phyloP scores from a whole-genome alignment of 306 rosid genomes.

The Sesbania bispinosa region DNA sequence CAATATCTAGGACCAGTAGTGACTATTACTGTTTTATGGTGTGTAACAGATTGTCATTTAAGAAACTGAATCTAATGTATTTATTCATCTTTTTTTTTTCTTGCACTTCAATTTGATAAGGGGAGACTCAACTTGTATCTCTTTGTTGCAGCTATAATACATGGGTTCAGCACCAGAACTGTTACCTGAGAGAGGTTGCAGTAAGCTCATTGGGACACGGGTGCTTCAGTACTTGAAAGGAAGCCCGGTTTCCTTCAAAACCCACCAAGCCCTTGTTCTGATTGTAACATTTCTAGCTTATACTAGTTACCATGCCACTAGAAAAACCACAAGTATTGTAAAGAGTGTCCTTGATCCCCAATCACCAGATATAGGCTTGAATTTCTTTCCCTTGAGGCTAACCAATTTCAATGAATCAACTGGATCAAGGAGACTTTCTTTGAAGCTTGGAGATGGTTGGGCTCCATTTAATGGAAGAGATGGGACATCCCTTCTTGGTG shows the following conservation, averaged over 20 bases:
- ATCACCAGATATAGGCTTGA: constrained; percentile 43
- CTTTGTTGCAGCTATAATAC: constrained; percentile 5
- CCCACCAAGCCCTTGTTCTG: constrained; percentile 79
- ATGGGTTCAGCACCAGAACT: constrained; percentile 61
- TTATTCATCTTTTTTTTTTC: not conserved
- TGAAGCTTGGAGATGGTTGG: constrained; percentile 71
- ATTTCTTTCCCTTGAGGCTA: constrained; percentile 28
- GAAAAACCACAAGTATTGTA: constrained; percentile 91
- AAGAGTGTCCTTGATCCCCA: constrained; percentile 93
- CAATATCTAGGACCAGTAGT: not conserved
- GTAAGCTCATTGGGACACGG: constrained; percentile 58
- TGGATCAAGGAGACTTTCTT: constrained; percentile 31
- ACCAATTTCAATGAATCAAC: constrained; percentile 16
- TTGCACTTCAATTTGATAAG: constrained; percentile 19
- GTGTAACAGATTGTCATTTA: not conserved
- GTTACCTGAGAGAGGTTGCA: constrained; percentile 23
- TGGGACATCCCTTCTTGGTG: constrained; percentile 85
- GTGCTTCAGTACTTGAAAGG: constrained; percentile 52
- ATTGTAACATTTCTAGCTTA: constrained; percentile 84
- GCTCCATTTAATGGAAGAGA: constrained; percentile 76
- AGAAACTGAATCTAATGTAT: constrained; percentile 7
- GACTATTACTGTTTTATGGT: not conserved
- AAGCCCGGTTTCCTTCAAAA: constrained; percentile 69
- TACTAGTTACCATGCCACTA: constrained; percentile 84
- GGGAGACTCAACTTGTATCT: constrained; percentile 31